phyloP scores from a whole-genome alignment of 768 basidiomycete genomes.

The Myochromella boudieri region DNA sequence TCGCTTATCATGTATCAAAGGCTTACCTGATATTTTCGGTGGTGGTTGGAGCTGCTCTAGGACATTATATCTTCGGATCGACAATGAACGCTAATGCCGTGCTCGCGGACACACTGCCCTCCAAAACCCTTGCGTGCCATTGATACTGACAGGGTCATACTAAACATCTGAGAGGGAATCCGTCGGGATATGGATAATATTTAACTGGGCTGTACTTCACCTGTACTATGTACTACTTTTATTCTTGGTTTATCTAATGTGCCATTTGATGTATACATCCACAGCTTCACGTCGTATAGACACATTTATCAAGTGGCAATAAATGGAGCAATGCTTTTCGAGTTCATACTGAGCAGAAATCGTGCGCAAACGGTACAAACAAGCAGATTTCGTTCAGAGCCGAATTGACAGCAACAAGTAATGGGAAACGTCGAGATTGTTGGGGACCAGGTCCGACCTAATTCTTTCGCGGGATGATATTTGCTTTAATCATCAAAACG shows the following conservation, averaged over 20 bases:
- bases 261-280: background rate
- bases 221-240: background rate
- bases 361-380: background rate
- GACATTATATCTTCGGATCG: conserved; percentile 76
- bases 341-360: background rate
- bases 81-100: conserved; percentile 64
- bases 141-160: conserved; percentile 28
- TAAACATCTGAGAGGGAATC: background rate
- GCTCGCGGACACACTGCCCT: conserved; percentile 39
- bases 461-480: too few species aligned
- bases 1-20: conserved; percentile 33
- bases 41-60: conserved; percentile 77
- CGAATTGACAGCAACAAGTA: background rate
- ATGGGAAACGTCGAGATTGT: background rate
- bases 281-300: background rate
- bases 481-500: too few species aligned
- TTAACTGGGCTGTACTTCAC: background rate
- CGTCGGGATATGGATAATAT: background rate
- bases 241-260: background rate
- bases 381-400: background rate
- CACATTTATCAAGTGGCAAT: background rate
- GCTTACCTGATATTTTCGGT: conserved; percentile 85
- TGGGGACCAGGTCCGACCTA: too few species aligned
- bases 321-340: conserved; percentile 1
- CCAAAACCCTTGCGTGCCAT: conserved; percentile 80